A percentile compares a stretch with the other conserved stretches of the same genome.
Conservation (phyloP, 176 grass and related monocot genomes). For the Bromus sterilis region DNA sequence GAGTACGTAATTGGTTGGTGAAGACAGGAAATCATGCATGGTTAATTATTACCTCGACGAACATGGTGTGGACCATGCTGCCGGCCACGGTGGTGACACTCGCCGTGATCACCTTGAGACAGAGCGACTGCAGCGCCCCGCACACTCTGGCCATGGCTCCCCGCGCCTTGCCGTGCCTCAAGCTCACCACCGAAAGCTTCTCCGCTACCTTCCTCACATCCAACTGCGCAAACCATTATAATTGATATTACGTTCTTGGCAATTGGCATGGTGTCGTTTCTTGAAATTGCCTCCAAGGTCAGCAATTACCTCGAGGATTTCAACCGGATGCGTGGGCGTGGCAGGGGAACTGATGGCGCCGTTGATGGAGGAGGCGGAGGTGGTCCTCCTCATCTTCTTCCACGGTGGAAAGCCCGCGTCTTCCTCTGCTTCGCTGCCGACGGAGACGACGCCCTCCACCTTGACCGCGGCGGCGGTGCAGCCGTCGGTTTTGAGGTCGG, state of each 20-base stretch:
- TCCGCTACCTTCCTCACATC: constrained; percentile 19
- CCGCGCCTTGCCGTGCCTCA: constrained; percentile 21
- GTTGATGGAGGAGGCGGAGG: neutral
- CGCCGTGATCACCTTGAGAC: constrained; percentile 38
- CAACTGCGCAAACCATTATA: no score
- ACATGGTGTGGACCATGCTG: constrained; percentile 33
- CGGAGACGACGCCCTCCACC: neutral
- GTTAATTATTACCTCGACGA: constrained; percentile 53
- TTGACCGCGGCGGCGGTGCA: neutral
- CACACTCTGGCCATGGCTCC: constrained; percentile 30
- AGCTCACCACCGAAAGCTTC: constrained; percentile 5
- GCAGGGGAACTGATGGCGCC: neutral
- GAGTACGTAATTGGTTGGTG: no score
- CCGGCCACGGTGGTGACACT: constrained; percentile 23
- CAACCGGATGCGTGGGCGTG: neutral
- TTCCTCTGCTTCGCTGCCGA: neutral
- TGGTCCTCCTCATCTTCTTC: neutral
- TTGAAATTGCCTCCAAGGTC: no score
- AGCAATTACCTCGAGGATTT: constrained; percentile 47
- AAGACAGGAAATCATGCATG: neutral
- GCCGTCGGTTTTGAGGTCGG: constrained; percentile 12
- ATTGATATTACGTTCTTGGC: no score
- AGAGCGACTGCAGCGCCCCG: constrained; percentile 30
- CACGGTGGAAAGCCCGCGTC: no score
- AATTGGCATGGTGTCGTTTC: no score